phyloP scores from a whole-genome alignment of 345 rosid species.

The Zanthoxylum bungeanum region DNA sequence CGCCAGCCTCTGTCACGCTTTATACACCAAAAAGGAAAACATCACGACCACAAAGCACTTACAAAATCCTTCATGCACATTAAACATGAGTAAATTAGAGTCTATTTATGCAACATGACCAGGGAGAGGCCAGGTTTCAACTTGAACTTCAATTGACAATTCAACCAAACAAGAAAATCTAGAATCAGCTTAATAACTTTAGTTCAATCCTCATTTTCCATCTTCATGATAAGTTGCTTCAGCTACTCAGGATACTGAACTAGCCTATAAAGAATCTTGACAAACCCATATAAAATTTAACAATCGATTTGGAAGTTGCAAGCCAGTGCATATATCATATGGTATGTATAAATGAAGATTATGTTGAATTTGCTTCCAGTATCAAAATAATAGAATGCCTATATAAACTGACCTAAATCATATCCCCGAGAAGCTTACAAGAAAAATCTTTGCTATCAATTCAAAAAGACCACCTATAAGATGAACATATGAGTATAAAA shows the following conservation, averaged over 20 bases:
- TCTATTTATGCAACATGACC: neutral
- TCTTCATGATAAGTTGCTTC: neutral
- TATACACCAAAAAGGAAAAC: slow-evolving; percentile 15
- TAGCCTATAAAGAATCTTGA: neutral
- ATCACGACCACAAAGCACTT: neutral
- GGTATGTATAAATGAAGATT: neutral
- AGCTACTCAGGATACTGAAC: neutral
- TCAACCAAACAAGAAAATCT: neutral
- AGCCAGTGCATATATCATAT: neutral
- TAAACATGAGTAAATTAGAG: neutral
- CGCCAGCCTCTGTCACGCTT: slow-evolving; percentile 99
- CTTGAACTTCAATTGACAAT: neutral
- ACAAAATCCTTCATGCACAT: slow-evolving; percentile 4
- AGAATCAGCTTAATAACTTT: neutral
- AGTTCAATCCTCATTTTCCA: neutral
- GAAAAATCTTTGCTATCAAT: neutral
- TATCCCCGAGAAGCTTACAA: neutral
- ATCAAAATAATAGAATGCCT: neutral
- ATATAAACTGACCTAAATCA: neutral
- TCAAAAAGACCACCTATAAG: neutral
- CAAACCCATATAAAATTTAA: neutral
- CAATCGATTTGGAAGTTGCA: neutral
- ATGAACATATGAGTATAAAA: neutral
- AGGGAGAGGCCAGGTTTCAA: neutral
- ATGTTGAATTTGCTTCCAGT: neutral